Conservation (phyloP, 2,329 filamentous ascomycete species). For the Curvularia lunata region DNA sequence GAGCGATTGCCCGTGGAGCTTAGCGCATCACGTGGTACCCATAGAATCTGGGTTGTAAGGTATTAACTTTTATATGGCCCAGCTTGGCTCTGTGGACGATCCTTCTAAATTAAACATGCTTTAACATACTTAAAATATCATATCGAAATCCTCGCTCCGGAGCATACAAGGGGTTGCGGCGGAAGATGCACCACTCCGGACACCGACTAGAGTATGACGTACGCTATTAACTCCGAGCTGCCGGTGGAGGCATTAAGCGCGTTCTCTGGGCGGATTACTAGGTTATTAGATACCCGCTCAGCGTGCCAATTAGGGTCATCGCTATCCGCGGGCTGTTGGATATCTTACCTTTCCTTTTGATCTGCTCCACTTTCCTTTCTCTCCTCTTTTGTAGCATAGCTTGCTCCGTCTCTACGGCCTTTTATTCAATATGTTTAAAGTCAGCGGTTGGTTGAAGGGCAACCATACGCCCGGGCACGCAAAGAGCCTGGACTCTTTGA, state of each 20-base stretch:
- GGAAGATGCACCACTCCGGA: constrained; percentile 4
- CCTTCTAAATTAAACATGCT: neutral
- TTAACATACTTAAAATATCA: neutral
- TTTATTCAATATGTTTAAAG: constrained; percentile 34
- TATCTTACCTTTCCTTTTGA: neutral
- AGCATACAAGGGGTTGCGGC: neutral
- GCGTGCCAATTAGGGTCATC: constrained; percentile 4
- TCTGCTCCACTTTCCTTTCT: constrained; percentile 1
- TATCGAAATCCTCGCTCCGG: neutral
- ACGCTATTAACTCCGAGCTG: constrained; percentile 22
- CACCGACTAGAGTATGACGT: constrained; percentile 23
- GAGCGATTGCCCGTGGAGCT: constrained; percentile 22
- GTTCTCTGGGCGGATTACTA: constrained; percentile 12
- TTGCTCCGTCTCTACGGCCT: neutral
- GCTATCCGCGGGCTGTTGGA: neutral
- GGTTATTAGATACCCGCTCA: constrained; percentile 11
- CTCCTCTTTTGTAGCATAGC: neutral
- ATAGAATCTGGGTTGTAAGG: constrained; percentile 13
- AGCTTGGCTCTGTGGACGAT: constrained; percentile 7
- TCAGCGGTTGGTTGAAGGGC: constrained; percentile 51
- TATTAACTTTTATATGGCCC: constrained; percentile 3
- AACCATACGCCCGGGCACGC: constrained; percentile 51
- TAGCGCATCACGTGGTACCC: constrained; percentile 29
- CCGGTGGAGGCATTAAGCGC: constrained; percentile 27
- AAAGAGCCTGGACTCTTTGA: constrained; percentile 63